phyloP scores from a whole-genome alignment of 345 rosid genomes.

The Eucalyptus leucophloia region DNA sequence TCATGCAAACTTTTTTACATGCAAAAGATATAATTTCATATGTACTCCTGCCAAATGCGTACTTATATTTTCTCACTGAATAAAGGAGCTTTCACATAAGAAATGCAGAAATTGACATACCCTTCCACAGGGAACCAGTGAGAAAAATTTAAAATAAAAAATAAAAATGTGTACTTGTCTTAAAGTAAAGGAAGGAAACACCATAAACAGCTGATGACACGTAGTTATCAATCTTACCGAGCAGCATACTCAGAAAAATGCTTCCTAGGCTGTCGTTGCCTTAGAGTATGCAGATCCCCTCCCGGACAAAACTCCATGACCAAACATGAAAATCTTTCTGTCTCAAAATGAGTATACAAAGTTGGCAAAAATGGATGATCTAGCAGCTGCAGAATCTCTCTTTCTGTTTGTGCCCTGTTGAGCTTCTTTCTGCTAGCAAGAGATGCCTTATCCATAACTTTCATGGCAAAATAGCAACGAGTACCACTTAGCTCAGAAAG shows the following conservation, averaged over 20 bases:
- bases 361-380: constrained; percentile 99
- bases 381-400: constrained; percentile 88
- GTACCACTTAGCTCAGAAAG: constrained; percentile 90
- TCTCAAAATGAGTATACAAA: constrained; percentile 89
- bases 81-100: background rate
- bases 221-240: constrained; percentile 34
- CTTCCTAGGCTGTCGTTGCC: constrained; percentile 96
- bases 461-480: constrained; percentile 87
- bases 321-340: constrained; percentile 90
- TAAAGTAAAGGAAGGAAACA: background rate
- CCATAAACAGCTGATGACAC: background rate
- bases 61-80: background rate
- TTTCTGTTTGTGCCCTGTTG: constrained; percentile 92
- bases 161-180: background rate
- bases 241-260: constrained; percentile 98
- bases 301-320: constrained; percentile 99
- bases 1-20: background rate
- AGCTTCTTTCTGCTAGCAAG: constrained; percentile 92
- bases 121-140: background rate
- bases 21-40: background rate
- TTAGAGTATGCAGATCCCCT: constrained; percentile 87
- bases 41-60: background rate
- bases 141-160: background rate
- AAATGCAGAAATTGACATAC: background rate
- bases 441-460: constrained; percentile 98